Evolutionary conservation across 2,329 filamentous ascomycete genomes (phyloP), one percentile per base, ranked within the genome.

Genomic region (Penicillium frequentans): DNA sequence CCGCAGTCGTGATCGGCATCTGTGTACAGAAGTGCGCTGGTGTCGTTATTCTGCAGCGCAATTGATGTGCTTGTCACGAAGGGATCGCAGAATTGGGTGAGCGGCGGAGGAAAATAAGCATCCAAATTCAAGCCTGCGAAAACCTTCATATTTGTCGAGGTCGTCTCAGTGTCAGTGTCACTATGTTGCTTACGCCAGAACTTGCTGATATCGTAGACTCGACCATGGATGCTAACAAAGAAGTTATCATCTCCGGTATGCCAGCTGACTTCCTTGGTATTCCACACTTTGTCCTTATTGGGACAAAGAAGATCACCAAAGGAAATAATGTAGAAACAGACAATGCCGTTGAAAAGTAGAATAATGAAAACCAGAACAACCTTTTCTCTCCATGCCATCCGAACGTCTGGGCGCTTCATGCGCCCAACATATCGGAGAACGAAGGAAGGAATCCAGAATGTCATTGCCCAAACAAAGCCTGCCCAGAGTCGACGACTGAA

Each of bases 361-460:
- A 99, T 98, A 52, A 96, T 68, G 57, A 90, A 80, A 47, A 93
- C 86, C 11, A 99, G 80, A 0, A 95, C 89, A 11, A 99, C 51
- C 76, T 99, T 99, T 70, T 99, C 95, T 75, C 95, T 86, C 95
- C 95, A 99, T 0, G 95, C 95, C 86, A 97, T 90, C 26, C 95
- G 90, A 9, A 99, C 91, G 76, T 99, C 95, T 1, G 93, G 95
- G 54, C 95, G 88, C 77, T 96, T 96, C 95, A 99, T 99, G 23
- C 93, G 90, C 31, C 95, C 95, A 56, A 98, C 70, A 58, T 82
- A 88, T n/a, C 84, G 84, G 16, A 99, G 85, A 2, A 90, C 64
- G 48, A 91, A 90, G 0, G 93, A 98, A 0, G 95, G 95, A 64
- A 97, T 95, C 90, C 90, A 98, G 72, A 91, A 98, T 0, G 95